Evolutionary conservation across 805 yeast genomes (phyloP).

Genomic region (Metschnikowia continentalis): DNA sequence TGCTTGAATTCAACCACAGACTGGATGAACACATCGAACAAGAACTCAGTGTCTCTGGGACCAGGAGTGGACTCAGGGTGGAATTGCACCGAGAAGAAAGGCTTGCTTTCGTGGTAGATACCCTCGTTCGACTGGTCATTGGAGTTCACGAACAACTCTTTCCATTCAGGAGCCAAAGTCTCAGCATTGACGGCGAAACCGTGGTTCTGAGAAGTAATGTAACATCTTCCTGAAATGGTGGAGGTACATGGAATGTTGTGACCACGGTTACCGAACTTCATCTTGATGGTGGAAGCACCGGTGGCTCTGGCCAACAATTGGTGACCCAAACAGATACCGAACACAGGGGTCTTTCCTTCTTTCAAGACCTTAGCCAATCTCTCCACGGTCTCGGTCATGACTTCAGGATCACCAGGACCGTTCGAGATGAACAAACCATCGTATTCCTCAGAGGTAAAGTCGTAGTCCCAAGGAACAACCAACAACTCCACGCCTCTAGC

Average conservation of each 20-base stretch:
- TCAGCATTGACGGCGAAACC: conserved; percentile 93
- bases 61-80: conserved; percentile 99
- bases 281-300: conserved; percentile 87
- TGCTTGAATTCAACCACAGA: conserved; percentile 65
- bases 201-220: conserved; percentile 97
- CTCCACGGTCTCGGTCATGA: conserved; percentile 63
- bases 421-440: conserved; percentile 96
- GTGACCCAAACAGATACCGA: conserved; percentile 98
- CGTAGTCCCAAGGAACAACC: conserved; percentile 95
- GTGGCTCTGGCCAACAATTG: conserved; percentile 92
- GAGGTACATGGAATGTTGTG: conserved; percentile 97
- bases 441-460: conserved; percentile 71
- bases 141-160: conserved; percentile 90
- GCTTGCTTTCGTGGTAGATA: conserved; percentile 82
- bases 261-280: conserved; percentile 98
- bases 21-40: conserved; percentile 88
- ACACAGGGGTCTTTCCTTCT: conserved; percentile 77
- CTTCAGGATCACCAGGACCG: conserved; percentile 99
- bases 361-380: conserved; percentile 56
- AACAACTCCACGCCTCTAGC: conserved; percentile 92
- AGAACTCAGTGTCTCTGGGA: conserved; percentile 97
- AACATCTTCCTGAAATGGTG: conserved; percentile 87
- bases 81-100: conserved; percentile 96
- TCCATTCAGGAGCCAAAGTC: conserved; percentile 78
- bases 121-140: conserved; percentile 99